phyloP scores from a whole-genome alignment of 73 alveolate genomes.

The Blepharisma stoltei region DNA sequence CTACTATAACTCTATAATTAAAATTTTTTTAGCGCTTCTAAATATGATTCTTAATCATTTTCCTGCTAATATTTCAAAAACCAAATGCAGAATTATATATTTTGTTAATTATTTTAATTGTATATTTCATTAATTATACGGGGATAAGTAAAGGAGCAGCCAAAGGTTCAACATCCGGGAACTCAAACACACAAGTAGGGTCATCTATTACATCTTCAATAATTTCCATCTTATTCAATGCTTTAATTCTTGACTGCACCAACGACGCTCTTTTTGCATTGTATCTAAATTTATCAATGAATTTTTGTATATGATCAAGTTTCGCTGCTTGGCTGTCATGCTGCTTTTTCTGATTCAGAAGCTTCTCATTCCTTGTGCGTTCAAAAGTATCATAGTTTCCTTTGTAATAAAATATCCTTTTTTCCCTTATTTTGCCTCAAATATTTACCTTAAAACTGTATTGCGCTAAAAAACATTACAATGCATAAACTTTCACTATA shows the following conservation, averaged over 20 bases:
- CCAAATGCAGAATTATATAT: too few species aligned
- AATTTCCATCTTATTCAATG: constrained; percentile 89
- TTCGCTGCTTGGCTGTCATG: constrained; percentile 82
- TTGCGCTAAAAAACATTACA: neutral
- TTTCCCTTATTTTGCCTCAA: neutral
- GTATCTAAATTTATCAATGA: constrained; percentile 96
- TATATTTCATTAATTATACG: too few species aligned
- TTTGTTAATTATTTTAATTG: too few species aligned
- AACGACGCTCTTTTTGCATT: constrained; percentile 98
- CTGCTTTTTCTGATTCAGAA: constrained; percentile 68
- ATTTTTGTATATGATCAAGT: constrained; percentile 91
- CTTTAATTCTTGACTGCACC: constrained; percentile 95
- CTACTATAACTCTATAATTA: too few species aligned
- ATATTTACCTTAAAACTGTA: neutral
- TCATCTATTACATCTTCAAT: constrained; percentile 96
- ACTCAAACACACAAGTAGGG: constrained; percentile 97
- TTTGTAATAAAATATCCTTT: constrained; percentile 82
- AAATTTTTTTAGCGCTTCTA: too few species aligned
- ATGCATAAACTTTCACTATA: constrained; percentile 72
- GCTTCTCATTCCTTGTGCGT: constrained; percentile 83
- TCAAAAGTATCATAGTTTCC: constrained; percentile 97
- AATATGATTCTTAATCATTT: too few species aligned
- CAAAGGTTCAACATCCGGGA: constrained; percentile 94
- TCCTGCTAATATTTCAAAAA: too few species aligned
- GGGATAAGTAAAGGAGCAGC: constrained; percentile 97